A percentile compares a stretch with the other conserved stretches of the same genome.
phyloP scores from a whole-genome alignment of 225 moss, liverwort and hornwort genomes.

The Takakia lepidozioides region DNA sequence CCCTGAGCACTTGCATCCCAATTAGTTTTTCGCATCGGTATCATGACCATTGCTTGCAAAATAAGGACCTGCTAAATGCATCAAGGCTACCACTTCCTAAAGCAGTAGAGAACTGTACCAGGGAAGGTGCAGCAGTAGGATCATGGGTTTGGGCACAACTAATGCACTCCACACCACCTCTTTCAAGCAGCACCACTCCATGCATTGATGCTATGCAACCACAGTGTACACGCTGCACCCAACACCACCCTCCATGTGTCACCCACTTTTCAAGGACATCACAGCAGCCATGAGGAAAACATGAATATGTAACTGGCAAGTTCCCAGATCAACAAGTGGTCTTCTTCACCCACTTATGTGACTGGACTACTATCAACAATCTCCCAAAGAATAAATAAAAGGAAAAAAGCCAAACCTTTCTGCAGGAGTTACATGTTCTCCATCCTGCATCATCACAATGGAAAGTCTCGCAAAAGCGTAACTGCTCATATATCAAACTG shows the following conservation, averaged over 20 bases:
- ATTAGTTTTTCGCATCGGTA: no score
- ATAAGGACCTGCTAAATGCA: no score
- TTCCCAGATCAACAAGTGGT: no score
- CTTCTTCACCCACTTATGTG: no score
- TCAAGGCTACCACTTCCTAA: no score
- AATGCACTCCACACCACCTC: conserved; percentile 89
- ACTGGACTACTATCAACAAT: no score
- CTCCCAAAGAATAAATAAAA: no score
- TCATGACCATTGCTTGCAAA: no score
- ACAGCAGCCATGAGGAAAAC: no score
- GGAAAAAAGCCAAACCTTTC: conserved; percentile 50
- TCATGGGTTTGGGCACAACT: conserved; percentile 55
- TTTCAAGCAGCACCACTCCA: conserved; percentile 74
- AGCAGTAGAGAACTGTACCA: conserved; percentile 19
- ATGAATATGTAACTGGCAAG: no score
- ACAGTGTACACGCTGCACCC: conserved; percentile 88
- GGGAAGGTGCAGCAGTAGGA: conserved; percentile 25
- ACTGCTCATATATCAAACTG: conserved; percentile 41
- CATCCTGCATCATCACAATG: conserved; percentile 93
- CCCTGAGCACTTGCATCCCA: no score
- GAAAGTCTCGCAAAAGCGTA: conserved; percentile 77
- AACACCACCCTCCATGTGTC: conserved; percentile 1
- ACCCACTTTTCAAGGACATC: background rate
- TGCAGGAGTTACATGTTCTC: conserved; percentile 90
- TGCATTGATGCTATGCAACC: conserved; percentile 81